Base-by-base conservation (phyloP, 495 filamentous ascomycete species). In the Lasiosphaeria ovina region DNA sequence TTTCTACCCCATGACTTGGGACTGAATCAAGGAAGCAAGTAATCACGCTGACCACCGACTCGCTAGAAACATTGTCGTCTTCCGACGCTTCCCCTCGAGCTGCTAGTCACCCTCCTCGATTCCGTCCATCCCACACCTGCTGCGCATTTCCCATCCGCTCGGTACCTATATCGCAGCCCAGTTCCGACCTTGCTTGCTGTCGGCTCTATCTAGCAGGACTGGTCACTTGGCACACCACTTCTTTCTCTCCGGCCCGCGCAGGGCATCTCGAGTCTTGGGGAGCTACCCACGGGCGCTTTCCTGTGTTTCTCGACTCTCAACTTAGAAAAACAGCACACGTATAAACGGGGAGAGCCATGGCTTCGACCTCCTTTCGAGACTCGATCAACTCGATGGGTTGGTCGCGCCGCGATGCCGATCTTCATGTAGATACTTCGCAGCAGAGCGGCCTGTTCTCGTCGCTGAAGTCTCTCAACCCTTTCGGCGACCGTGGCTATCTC, bases 311-410 rank as follows among this genome's bases (percentile, higher is more conserved):
- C 38, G 36, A 32, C 54, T n/a, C 33, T 10, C 48, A 12, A 38
- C 14, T 48, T 9, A 33, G 17, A 17, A 9, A 45, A 59, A 45
- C 62, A 11, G 24, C 32, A 35, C 2, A 14, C 14, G 16, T 56
- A 12, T 8, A 35, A 24, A 12, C 32, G 35, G 48, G 6, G 12
- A 14, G 9, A 33, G 9, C 58, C 65, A 98, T 98, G 94, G 90
- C 94, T 42, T 92, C 93, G 61, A 79, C 85, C 59, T 90, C 91
- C 8, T 98, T 98, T 76, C 84, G 92, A 61, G 89, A 96, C 72
- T 93, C 89, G 31, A 91, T 98, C 83, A 96, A 92, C 78, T 92
- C 91, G 38, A 77, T 98, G 62, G 94, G 94, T 33, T 98, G 94
- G 94, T 89, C 91, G 66, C 88, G 94, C 55, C 85, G 94, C 67